Percentiles rank a stretch among this genome's conserved stretches.
phyloP scores from a whole-genome alignment of 2,329 filamentous ascomycete species.

The Colletotrichum siamense region DNA sequence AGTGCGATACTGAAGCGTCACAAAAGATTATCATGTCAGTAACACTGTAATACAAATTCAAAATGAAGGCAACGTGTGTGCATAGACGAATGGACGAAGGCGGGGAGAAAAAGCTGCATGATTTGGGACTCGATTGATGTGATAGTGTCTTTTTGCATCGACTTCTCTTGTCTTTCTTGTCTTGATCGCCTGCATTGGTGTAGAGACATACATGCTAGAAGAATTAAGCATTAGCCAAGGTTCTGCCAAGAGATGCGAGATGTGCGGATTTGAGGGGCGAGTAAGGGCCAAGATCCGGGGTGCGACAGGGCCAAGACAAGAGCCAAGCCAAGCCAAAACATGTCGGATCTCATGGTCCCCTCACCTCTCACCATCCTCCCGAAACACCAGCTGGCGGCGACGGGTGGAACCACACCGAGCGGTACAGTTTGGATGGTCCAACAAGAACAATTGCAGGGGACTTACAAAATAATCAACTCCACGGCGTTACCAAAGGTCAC shows the following conservation, averaged over 20 bases:
- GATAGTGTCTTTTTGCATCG: conserved; percentile 52
- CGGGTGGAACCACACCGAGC: not conserved
- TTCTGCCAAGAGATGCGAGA: conserved; percentile 4
- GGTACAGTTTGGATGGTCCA: not conserved
- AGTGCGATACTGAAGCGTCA: conserved; percentile 69
- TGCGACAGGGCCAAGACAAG: conserved; percentile 9
- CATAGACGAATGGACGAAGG: conserved; percentile 20
- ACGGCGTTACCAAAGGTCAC: conserved; percentile 82
- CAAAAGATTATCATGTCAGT: conserved; percentile 21
- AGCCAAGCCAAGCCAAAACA: conserved; percentile 1
- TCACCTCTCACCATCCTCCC: conserved; percentile 7
- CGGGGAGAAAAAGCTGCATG: conserved; percentile 22
- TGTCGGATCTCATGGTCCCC: not conserved
- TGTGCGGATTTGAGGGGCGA: not conserved
- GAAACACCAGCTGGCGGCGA: not conserved
- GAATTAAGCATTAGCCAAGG: conserved; percentile 17
- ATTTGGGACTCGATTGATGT: conserved; percentile 51
- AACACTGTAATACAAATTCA: conserved; percentile 35
- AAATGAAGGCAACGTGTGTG: conserved; percentile 2
- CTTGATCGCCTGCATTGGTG: conserved; percentile 38
- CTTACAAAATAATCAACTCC: conserved; percentile 78
- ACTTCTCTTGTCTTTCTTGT: conserved; percentile 18
- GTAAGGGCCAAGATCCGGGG: not conserved
- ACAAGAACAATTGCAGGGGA: not conserved
- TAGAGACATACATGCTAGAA: conserved; percentile 58